These are phyloP conservation scores for Colletotrichum tropicale DNA, from an alignment of 2,329 filamentous ascomycete genomes.

Conservation along the genomic window DNA sequence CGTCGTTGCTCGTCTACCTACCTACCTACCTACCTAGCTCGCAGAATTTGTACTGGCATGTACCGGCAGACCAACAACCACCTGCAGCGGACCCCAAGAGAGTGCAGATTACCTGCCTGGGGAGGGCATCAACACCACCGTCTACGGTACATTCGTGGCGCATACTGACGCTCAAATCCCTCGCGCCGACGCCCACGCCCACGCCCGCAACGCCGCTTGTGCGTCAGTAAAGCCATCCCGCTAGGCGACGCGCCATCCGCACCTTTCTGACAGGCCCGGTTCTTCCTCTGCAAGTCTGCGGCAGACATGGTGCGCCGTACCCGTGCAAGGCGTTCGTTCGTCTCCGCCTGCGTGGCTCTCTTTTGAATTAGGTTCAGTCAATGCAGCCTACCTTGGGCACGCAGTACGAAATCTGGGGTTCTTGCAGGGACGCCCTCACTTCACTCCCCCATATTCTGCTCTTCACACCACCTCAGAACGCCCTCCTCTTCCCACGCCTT, in stretches of 20 bases:
- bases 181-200: neutral
- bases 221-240: neutral
- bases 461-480: neutral
- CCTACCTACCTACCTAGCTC: neutral
- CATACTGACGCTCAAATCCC: neutral
- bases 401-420: neutral
- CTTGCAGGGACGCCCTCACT: neutral
- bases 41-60: neutral
- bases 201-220: neutral
- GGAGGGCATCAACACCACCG: neutral
- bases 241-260: neutral
- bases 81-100: slow-evolving; percentile 4
- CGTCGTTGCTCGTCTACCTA: neutral
- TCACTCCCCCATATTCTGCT: neutral
- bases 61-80: neutral
- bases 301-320: neutral
- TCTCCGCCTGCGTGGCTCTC: neutral
- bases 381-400: neutral
- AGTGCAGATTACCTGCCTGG: neutral
- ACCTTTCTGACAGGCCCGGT: neutral
- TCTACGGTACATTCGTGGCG: neutral
- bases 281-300: neutral
- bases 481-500: neutral
- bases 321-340: neutral
- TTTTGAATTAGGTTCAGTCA: neutral